Percentiles rank a stretch among this genome's conserved stretches.
phyloP scores from a whole-genome alignment of 371 early-diverging fungal genomes.

The Dinochytrium kinnereticum region DNA sequence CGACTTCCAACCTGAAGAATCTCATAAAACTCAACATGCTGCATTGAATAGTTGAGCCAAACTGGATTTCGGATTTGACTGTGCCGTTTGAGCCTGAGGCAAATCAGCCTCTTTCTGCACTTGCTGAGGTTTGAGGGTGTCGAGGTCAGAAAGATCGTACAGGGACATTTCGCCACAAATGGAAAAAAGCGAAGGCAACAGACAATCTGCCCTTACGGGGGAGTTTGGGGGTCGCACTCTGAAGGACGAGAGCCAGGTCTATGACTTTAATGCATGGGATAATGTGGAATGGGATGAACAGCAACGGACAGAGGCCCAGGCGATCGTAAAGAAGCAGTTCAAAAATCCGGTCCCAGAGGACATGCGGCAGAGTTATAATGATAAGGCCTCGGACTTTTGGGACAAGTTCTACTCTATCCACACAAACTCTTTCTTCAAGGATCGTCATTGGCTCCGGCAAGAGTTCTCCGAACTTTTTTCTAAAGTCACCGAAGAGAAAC shows the following conservation, averaged over 20 bases:
- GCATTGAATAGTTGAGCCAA: no score
- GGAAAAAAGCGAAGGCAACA: background rate
- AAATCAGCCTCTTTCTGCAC: no score
- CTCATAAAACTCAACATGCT: no score
- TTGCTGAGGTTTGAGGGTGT: no score
- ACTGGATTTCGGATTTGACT: no score
- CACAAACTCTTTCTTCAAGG: constrained; percentile 65
- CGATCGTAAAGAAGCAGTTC: constrained; percentile 45
- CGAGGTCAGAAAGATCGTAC: background rate
- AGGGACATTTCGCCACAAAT: background rate
- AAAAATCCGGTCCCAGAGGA: constrained; percentile 39
- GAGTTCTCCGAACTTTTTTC: constrained; percentile 78
- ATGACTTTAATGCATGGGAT: constrained; percentile 86
- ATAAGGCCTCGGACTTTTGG: constrained; percentile 65
- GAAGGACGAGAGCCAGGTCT: constrained; percentile 66
- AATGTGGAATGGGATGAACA: constrained; percentile 81
- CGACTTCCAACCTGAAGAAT: constrained; percentile 26
- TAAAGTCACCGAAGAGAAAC: constrained; percentile 19
- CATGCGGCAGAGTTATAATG: constrained; percentile 37
- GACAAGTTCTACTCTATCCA: constrained; percentile 67
- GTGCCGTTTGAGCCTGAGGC: no score
- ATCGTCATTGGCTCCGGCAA: constrained; percentile 68
- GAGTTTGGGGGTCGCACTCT: constrained; percentile 71
- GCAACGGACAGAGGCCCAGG: constrained; percentile 63
- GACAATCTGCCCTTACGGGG: constrained; percentile 18